phyloP scores from a whole-genome alignment of 306 rosid species.

The Dalbergia oliveri region DNA sequence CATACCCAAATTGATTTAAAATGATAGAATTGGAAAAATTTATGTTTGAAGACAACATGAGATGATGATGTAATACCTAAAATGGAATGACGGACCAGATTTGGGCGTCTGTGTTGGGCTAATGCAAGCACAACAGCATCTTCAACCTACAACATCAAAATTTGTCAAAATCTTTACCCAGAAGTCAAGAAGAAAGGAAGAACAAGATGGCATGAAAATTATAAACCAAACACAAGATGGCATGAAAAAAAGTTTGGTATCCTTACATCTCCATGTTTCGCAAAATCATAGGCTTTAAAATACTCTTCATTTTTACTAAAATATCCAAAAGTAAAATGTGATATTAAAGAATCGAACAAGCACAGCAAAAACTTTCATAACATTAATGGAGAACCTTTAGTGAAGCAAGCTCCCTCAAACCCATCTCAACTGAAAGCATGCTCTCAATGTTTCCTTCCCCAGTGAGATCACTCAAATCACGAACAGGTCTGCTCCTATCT shows the following conservation, averaged over 20 bases:
- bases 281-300: neutral
- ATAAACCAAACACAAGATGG: neutral
- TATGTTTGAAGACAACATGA: neutral
- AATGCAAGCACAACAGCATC: conserved; percentile 81
- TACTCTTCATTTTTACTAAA: neutral
- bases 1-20: neutral
- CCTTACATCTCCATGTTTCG: conserved; percentile 3
- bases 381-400: conserved; percentile 66
- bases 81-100: conserved; percentile 64
- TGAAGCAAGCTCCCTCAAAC: conserved; percentile 83
- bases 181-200: conserved; percentile 6
- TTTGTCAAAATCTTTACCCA: neutral
- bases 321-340: neutral
- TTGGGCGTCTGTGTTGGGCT: conserved; percentile 62
- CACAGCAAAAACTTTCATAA: conserved; percentile 11
- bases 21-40: neutral
- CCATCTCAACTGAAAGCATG: conserved; percentile 99
- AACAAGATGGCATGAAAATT: conserved; percentile 9
- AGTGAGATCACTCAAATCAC: conserved; percentile 82
- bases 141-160: conserved; percentile 67
- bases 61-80: conserved; percentile 49
- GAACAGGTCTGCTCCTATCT: conserved; percentile 69
- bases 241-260: neutral
- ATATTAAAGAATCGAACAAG: neutral
- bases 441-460: conserved; percentile 98